phyloP scores from a whole-genome alignment of 2,329 filamentous ascomycete species.

The Coniochaeta sp. region DNA sequence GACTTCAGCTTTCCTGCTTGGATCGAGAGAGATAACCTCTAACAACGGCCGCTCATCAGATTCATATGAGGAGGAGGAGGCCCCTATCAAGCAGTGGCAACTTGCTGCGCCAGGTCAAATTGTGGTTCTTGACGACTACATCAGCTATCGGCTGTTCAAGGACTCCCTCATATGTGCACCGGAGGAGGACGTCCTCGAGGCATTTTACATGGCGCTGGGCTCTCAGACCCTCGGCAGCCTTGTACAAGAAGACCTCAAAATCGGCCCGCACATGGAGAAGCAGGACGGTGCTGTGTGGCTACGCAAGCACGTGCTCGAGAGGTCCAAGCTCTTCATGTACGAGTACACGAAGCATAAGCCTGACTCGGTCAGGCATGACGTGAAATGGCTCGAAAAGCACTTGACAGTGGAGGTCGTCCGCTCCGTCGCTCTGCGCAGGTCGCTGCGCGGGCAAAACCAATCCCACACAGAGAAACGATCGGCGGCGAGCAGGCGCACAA shows the following conservation, averaged over 20 bases:
- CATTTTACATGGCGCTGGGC: constrained; percentile 77
- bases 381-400: constrained; percentile 84
- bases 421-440: constrained; percentile 68
- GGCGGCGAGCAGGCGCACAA: constrained; percentile 54
- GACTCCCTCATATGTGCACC: constrained; percentile 77
- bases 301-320: constrained; percentile 76
- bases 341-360: constrained; percentile 62
- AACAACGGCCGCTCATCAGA: constrained; percentile 39
- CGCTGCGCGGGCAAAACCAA: constrained; percentile 62
- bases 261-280: constrained; percentile 59
- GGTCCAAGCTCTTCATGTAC: constrained; percentile 83
- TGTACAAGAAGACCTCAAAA: constrained; percentile 69
- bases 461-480: constrained; percentile 68
- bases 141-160: constrained; percentile 83
- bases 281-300: constrained; percentile 63
- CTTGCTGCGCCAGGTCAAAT: constrained; percentile 65
- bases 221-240: constrained; percentile 67
- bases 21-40: constrained; percentile 63
- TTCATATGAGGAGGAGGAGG: constrained; percentile 49
- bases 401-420: constrained; percentile 71
- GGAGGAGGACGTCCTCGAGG: constrained; percentile 79
- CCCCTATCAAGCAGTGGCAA: constrained; percentile 68
- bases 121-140: constrained; percentile 80
- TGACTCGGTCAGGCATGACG: constrained; percentile 77
- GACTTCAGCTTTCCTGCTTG: constrained; percentile 68